A percentile compares a stretch with the other conserved stretches of the same genome.
Evolutionary conservation across 1,139 yeast species (phyloP).

Genomic region (Casaregolazyma suthepensis): DNA sequence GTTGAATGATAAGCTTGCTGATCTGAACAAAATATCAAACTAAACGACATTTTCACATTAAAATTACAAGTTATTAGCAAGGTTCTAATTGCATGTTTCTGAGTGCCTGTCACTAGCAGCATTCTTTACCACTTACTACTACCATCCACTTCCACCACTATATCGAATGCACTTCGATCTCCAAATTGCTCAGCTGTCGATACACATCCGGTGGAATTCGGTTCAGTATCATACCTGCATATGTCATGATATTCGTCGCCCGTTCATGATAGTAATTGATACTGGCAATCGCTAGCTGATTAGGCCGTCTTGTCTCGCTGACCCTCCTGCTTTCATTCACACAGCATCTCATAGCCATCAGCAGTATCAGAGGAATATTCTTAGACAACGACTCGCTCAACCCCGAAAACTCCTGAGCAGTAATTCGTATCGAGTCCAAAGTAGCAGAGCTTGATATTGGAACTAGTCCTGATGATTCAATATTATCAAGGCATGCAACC

Average conservation of each 20-base stretch:
- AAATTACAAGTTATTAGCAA: neutral
- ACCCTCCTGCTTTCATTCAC: constrained; percentile 52
- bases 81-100: too few relatives aligned
- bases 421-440: constrained; percentile 35
- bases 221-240: constrained; percentile 93
- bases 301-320: constrained; percentile 43
- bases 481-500: constrained; percentile 49
- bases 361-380: constrained; percentile 71
- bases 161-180: constrained; percentile 24
- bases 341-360: constrained; percentile 77
- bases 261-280: constrained; percentile 53
- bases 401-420: constrained; percentile 53
- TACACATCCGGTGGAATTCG: constrained; percentile 92
- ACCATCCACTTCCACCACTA: too few relatives aligned
- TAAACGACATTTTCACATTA: neutral
- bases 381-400: constrained; percentile 69
- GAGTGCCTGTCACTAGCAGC: too few relatives aligned
- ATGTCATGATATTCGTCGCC: constrained; percentile 85
- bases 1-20: neutral
- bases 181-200: constrained; percentile 65
- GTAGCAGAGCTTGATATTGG: neutral
- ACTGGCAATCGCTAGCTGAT: constrained; percentile 48
- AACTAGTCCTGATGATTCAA: constrained; percentile 52
- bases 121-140: too few relatives aligned
- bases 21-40: neutral